These are phyloP conservation scores for Colletotrichum camelliae DNA, from an alignment of 2,329 filamentous ascomycete species.

Conservation along the genomic window DNA sequence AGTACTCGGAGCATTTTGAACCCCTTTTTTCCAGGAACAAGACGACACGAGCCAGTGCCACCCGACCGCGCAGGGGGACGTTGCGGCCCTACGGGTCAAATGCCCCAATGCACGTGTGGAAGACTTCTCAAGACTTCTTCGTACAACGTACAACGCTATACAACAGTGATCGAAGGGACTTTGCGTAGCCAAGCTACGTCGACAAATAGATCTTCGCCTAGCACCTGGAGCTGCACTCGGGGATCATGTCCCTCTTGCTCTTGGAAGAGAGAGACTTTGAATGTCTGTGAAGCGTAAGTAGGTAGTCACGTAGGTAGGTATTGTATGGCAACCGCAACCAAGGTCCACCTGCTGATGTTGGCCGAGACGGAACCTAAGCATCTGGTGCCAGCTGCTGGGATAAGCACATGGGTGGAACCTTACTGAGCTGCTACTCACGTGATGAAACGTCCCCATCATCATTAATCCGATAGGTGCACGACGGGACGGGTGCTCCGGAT, in stretches of 20 bases:
- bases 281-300: background rate
- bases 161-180: background rate
- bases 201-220: too few species aligned
- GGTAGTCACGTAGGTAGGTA: background rate
- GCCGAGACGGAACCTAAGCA: background rate
- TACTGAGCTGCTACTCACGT: background rate
- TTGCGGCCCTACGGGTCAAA: background rate
- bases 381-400: background rate
- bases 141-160: background rate
- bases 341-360: background rate
- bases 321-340: background rate
- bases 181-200: background rate
- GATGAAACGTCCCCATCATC: background rate
- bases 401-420: background rate
- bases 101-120: background rate
- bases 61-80: background rate
- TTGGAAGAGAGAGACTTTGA: background rate
- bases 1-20: background rate
- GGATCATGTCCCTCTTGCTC: background rate
- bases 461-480: constrained; percentile 15
- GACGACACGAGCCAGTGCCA: background rate
- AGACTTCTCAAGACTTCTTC: background rate
- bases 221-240: too few species aligned
- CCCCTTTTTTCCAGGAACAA: background rate
- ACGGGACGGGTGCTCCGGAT: background rate